Conservation (phyloP, 257 asterid genomes). For the Solanum habrochaites region DNA sequence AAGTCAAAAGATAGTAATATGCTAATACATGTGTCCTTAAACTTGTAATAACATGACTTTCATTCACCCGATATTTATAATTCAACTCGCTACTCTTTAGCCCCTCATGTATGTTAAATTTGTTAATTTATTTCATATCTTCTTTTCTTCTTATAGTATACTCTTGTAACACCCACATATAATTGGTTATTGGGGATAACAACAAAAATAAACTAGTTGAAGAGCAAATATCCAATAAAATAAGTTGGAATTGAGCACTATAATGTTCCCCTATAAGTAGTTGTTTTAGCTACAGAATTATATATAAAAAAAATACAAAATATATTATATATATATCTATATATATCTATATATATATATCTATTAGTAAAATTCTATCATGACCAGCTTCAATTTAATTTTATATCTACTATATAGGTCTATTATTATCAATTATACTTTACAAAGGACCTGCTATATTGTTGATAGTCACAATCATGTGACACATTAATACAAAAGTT, state of each 20-base stretch:
- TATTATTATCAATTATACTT: neutral
- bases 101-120: neutral
- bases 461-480: neutral
- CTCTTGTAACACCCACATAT: neutral
- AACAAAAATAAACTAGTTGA: neutral
- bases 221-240: neutral
- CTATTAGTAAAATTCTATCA: neutral
- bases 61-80: too few relatives aligned
- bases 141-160: neutral
- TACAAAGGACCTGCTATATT: neutral
- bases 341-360: too few relatives aligned
- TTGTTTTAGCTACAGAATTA: neutral
- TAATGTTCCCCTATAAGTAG: neutral
- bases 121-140: neutral
- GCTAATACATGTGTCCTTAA: too few relatives aligned
- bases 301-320: too few relatives aligned
- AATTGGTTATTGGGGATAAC: neutral
- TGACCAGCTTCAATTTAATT: too few relatives aligned
- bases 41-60: too few relatives aligned
- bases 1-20: too few relatives aligned
- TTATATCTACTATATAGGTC: neutral
- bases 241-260: neutral
- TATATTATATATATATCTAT: too few relatives aligned
- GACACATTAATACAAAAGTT: neutral
- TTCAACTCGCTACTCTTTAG: neutral